Base-by-base conservation (phyloP, 2,329 filamentous ascomycete species). In the Nectriaceae sp. region DNA sequence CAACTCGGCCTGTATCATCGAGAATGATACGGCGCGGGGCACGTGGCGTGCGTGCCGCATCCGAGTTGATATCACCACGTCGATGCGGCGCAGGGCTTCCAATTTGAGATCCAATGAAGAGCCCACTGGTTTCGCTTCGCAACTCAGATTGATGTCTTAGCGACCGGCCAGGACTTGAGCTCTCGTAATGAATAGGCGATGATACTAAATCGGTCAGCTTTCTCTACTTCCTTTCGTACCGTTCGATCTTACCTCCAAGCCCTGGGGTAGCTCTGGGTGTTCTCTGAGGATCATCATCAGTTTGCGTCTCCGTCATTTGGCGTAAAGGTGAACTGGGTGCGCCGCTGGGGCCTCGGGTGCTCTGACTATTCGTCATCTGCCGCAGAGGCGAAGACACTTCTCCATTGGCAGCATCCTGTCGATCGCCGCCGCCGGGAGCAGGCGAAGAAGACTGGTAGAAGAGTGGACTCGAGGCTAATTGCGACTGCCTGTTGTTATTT, bases 111-210 rank as follows among this genome's bases (percentile, higher is more conserved):
- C 67, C 68, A 33, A 97, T 87, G 65, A 97, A 97, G 22, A 97
- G 78, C 4, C 85, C 89, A 64, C 91, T 96, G 73, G 87, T 90
- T 65, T 90, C 90, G 68, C 89, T 95, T 59, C 83, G 83, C 52
- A 90, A 76, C 65, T 93, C 85, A 44, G 88, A 87, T 56, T 86
- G 84, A 41, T 80, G 76, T 55, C 80, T 73, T 47, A 79, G 70
- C 54, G 75, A 76, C 64, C 83, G 83, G n/a, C 83, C 85, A 21
- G 90, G 90, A 65, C 89, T 96, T 31, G 93, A 96, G 70, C 90
- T 96, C 47, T 90, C 89, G 67, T 97, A 97, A 67, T 86, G 84
- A 58, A 97, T 90, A 2, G 93, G 93, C 1, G 93, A 97, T 0
- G 93, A 97, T 64, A 92, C 93, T 96, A 58, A 40, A 24, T 16